Conservation (phyloP, 768 basidiomycete species). For the Tricholoma furcatifolium region DNA sequence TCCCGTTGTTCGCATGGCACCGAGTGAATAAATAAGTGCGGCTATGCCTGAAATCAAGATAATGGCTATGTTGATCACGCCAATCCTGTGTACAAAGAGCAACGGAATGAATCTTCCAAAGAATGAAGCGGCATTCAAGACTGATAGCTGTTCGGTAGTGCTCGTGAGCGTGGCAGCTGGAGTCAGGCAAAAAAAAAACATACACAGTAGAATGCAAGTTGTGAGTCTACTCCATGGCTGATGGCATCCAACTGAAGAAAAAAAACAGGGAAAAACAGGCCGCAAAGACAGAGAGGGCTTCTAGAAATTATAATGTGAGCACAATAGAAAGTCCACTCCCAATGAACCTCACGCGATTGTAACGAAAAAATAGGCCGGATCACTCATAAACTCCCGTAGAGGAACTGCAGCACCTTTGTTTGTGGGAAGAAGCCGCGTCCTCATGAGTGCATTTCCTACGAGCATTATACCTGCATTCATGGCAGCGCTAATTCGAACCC, state of each 20-base stretch:
- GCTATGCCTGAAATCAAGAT: slow-evolving; percentile 29
- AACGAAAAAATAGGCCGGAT: no score
- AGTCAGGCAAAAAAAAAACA: slow-evolving; percentile 4
- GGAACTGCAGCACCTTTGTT: slow-evolving; percentile 22
- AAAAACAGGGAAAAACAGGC: slow-evolving; percentile 45
- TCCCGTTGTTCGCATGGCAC: slow-evolving; percentile 33
- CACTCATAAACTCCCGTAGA: slow-evolving; percentile 25
- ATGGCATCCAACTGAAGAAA: slow-evolving; percentile 51
- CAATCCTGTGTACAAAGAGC: no score
- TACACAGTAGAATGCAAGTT: slow-evolving; percentile 51
- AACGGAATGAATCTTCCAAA: no score
- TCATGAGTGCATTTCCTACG: slow-evolving; percentile 30
- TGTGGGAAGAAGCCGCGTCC: slow-evolving; percentile 33
- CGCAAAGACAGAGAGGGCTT: slow-evolving; percentile 29
- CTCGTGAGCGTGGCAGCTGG: neutral
- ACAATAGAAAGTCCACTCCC: no score
- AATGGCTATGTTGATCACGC: no score
- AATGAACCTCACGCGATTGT: no score
- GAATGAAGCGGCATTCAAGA: no score
- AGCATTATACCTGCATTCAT: slow-evolving; percentile 32
- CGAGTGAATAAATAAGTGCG: slow-evolving; percentile 39
- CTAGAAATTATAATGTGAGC: slow-evolving; percentile 16
- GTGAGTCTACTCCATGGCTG: slow-evolving; percentile 35
- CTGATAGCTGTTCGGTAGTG: no score
- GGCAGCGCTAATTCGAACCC: slow-evolving; percentile 37